These are phyloP conservation scores for Trichoderma reesei DNA, from an alignment of 495 filamentous ascomycete genomes.

Conservation along the genomic window DNA sequence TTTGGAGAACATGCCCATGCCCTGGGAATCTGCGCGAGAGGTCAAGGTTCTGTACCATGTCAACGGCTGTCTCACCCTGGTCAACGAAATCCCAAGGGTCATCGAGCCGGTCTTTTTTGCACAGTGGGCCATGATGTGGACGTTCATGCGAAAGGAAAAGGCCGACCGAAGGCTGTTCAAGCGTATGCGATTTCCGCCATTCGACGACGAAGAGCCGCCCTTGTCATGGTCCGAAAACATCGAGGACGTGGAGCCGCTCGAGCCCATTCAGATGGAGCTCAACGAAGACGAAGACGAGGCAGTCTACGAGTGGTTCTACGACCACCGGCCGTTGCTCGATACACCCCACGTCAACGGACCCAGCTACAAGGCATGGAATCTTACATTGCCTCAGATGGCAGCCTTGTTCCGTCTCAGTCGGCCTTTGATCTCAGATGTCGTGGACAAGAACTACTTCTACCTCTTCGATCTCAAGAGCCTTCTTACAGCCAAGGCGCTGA, in stretches of 20 bases:
- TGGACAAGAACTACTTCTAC: constrained; percentile 95
- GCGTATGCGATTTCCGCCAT: constrained; percentile 96
- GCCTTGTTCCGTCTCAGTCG: constrained; percentile 86
- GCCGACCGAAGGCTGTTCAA: constrained; percentile 95
- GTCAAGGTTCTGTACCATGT: constrained; percentile 98
- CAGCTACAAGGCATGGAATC: constrained; percentile 94
- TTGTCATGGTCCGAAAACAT: constrained; percentile 98
- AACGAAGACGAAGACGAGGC: constrained; percentile 90
- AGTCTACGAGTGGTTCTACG: constrained; percentile 95
- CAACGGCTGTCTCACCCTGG: constrained; percentile 92
- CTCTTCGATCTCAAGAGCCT: constrained; percentile 97
- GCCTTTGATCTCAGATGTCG: constrained; percentile 81
- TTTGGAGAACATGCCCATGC: constrained; percentile 99
- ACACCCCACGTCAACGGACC: constrained; percentile 93
- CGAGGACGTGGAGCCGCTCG: constrained; percentile 93
- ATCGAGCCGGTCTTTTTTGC: constrained; percentile 98
- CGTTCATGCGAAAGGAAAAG: constrained; percentile 96
- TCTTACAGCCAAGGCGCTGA: constrained; percentile 91
- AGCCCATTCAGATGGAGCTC: constrained; percentile 98
- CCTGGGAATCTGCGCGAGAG: constrained; percentile 91
- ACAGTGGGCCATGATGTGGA: constrained; percentile 99
- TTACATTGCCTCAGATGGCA: constrained; percentile 91
- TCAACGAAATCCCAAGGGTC: constrained; percentile 93
- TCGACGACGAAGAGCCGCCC: constrained; percentile 97
- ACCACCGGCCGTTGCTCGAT: constrained; percentile 84